Evolutionary conservation across 371 early-diverging fungal species (phyloP).

Genomic region (Mortierella sp.): DNA sequence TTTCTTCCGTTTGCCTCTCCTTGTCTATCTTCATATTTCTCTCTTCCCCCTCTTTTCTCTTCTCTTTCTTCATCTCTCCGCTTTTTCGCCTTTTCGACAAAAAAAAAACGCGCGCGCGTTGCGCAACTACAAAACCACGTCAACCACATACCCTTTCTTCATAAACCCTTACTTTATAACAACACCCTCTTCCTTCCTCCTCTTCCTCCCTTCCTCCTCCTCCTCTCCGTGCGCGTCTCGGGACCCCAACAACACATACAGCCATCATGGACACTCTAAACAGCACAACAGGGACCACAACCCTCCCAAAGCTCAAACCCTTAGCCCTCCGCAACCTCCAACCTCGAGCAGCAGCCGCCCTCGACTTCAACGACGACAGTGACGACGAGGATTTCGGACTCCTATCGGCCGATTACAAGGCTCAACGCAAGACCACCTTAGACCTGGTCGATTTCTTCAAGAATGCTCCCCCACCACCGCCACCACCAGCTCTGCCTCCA

Average conservation of each 20-base stretch:
- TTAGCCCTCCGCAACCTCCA: slow-evolving; percentile 37
- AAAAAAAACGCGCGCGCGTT: slow-evolving; percentile 1
- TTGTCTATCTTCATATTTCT: background rate
- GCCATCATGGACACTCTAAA: background rate
- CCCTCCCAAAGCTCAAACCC: slow-evolving; percentile 9
- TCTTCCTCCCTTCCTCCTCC: background rate
- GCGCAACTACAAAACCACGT: slow-evolving; percentile 4
- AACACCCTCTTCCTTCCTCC: background rate
- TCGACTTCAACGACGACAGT: slow-evolving; percentile 39
- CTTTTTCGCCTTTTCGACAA: background rate
- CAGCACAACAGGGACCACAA: background rate
- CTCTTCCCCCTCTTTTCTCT: background rate
- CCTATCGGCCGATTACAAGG: slow-evolving; percentile 42
- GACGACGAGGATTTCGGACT: slow-evolving; percentile 31
- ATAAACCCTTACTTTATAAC: slow-evolving; percentile 10
- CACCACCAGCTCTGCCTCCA: slow-evolving; percentile 22
- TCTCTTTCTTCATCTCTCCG: background rate
- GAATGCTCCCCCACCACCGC: slow-evolving; percentile 38
- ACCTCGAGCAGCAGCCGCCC: slow-evolving; percentile 45
- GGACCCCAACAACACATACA: background rate
- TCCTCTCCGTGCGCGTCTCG: background rate
- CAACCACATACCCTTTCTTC: slow-evolving; percentile 9
- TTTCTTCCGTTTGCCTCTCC: background rate
- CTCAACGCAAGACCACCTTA: slow-evolving; percentile 31
- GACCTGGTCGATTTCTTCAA: slow-evolving; percentile 55